Evolutionary conservation across 2,329 filamentous ascomycete species (phyloP).

Genomic region (Lachnellula suecica): DNA sequence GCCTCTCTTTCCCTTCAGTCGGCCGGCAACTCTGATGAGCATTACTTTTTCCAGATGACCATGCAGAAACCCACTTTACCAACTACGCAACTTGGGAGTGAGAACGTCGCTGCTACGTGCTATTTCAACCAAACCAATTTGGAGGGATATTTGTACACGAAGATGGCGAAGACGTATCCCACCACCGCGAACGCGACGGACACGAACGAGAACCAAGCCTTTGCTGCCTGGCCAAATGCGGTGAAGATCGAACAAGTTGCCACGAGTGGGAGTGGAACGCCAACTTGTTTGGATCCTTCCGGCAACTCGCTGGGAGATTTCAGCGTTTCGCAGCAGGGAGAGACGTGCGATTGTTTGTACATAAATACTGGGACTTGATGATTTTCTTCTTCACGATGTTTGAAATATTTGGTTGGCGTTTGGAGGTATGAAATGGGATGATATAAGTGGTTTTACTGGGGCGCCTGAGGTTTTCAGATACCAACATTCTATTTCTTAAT

Average conservation of each 20-base stretch:
- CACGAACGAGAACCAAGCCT: conserved; percentile 23
- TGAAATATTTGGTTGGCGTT: background rate
- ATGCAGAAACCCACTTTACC: conserved; percentile 54
- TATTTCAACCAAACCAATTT: conserved; percentile 57
- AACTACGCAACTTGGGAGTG: conserved; percentile 39
- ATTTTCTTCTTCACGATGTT: background rate
- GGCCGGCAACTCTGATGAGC: conserved; percentile 47
- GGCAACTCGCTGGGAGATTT: conserved; percentile 40
- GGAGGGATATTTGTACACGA: conserved; percentile 61
- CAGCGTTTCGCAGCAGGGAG: conserved; percentile 24
- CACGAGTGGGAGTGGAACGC: conserved; percentile 46
- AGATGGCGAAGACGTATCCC: conserved; percentile 41
- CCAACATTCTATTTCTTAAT: background rate
- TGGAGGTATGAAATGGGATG: background rate
- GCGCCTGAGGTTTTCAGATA: background rate
- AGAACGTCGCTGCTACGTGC: conserved; percentile 51
- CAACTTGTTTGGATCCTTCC: conserved; percentile 48
- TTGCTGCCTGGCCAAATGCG: conserved; percentile 55
- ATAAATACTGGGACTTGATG: conserved; percentile 26
- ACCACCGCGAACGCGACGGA: conserved; percentile 32
- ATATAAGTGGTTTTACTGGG: background rate
- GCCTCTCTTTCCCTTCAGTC: conserved; percentile 49
- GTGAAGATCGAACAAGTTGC: conserved; percentile 55
- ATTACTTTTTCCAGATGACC: conserved; percentile 56
- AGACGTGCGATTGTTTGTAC: conserved; percentile 28